These are phyloP conservation scores for Furcasterigmium furcatum DNA, from an alignment of 2,329 filamentous ascomycete species.

Conservation along the genomic window DNA sequence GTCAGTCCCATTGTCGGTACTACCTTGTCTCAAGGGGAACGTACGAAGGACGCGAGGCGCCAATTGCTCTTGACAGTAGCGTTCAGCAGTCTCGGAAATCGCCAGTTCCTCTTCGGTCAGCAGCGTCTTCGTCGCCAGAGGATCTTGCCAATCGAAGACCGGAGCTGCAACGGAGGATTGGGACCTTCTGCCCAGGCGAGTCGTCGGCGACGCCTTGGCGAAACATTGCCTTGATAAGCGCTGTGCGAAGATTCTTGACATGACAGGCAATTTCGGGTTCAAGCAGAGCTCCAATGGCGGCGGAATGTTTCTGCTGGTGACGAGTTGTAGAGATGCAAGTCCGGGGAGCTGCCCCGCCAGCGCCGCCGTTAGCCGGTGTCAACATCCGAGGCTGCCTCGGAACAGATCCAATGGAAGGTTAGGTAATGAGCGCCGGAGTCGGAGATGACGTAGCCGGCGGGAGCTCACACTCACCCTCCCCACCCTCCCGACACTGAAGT, in stretches of 20 bases:
- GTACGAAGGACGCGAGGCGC: constrained; percentile 81
- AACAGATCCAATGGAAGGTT: too few species aligned
- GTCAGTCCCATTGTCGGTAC: constrained; percentile 1
- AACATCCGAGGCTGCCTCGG: constrained; percentile 2
- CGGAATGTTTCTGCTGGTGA: too few species aligned
- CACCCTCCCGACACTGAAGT: too few species aligned
- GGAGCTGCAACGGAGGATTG: constrained; percentile 27
- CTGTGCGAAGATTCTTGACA: background rate
- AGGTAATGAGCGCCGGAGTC: too few species aligned
- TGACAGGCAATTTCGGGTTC: background rate
- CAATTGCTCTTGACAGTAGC: constrained; percentile 90
- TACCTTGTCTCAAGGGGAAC: constrained; percentile 19
- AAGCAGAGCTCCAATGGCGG: too few species aligned
- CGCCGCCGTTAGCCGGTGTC: constrained; percentile 1
- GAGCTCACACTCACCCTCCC: too few species aligned
- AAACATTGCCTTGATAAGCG: constrained; percentile 6
- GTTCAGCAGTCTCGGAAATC: constrained; percentile 84
- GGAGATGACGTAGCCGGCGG: too few species aligned
- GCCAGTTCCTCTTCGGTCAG: constrained; percentile 89
- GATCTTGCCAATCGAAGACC: constrained; percentile 88
- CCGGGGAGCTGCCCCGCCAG: too few species aligned
- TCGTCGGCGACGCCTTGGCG: constrained; percentile 10
- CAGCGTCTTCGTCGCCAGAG: constrained; percentile 69
- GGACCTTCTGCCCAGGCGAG: constrained; percentile 23
- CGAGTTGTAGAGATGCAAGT: too few species aligned